Base-by-base conservation (phyloP, 768 basidiomycete genomes). In the Terana coerulea region DNA sequence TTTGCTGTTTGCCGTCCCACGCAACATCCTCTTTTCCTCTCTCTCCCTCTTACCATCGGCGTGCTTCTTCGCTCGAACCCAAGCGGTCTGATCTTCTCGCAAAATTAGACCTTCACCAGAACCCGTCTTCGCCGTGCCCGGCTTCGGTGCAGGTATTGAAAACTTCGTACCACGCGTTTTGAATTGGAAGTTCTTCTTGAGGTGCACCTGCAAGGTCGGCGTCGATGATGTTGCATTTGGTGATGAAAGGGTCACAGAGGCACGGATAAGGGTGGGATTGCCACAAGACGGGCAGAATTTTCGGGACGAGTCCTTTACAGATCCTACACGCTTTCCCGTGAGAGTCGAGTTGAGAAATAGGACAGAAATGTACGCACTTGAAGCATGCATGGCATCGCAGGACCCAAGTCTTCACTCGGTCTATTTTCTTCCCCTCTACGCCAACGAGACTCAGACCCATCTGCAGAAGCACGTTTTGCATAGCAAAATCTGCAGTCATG, bases 271-370 rank as follows among this genome's bases (percentile, higher is more conserved):
- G 1, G 95, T 90, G 0, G 93, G 79, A 61, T 93, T 95, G 36
- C 97, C 97, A 63, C 97, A 99, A 9, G 94, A 91, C 1, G 97
- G 95, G 66, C 97, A 99, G 74, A 99, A 99, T 61, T 91, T 90
- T 67, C 92, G 93, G 8, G 90, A 86, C 19, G 83, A 76, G 69
- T 99, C 95, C 72, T 95, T n/a, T 97, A 75, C 95, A 98, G 59
- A 97, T 83, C 67, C 97, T 99, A 61, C n/a, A n/a, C n/a, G n/a
- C n/a, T n/a, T n/a, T n/a, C n/a, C n/a, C n/a, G n/a, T n/a, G 1
- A 34, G 14, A 14, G 15, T 5, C 15, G 9, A 7, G n/a, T 21
- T 47, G 30, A 15, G 31, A 15, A 33, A 51, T 8, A 24, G 35
- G 19, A 19, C 26, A 4, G 31, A 51, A 50, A 24, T 17, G 25